Evolutionary conservation across 1,139 yeast genomes (phyloP).

Genomic region (Protomyces macrosporus): DNA sequence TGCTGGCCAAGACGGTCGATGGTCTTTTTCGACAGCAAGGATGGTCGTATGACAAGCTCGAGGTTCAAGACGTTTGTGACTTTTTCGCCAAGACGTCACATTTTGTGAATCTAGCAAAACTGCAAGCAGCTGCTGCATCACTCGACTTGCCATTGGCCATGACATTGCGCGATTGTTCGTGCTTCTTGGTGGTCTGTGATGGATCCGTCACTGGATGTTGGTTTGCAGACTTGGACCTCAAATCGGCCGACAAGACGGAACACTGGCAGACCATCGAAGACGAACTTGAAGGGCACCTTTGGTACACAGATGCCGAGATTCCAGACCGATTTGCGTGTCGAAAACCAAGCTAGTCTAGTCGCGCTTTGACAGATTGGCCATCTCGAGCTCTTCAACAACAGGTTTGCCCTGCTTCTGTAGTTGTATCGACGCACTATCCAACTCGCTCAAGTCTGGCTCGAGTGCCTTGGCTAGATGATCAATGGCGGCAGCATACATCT

Average conservation of each 20-base stretch:
- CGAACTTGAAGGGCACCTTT: background rate
- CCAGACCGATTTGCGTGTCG: too few relatives aligned
- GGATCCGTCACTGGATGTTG: background rate
- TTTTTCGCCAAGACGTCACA: background rate
- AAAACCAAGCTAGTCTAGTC: too few relatives aligned
- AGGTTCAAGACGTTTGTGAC: background rate
- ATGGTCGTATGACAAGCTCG: too few relatives aligned
- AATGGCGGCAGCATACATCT: background rate
- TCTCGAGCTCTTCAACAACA: background rate
- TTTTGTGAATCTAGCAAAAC: conserved; percentile 12
- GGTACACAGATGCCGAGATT: background rate
- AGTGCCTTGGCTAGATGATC: background rate
- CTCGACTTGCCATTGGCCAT: conserved; percentile 1
- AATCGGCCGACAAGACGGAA: background rate
- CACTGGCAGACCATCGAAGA: conserved; percentile 1
- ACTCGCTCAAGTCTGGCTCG: background rate
- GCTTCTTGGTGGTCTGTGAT: background rate
- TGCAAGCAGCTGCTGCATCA: background rate
- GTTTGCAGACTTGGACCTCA: conserved; percentile 16
- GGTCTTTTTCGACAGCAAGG: too few relatives aligned
- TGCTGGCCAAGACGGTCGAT: too few relatives aligned
- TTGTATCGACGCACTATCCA: background rate
- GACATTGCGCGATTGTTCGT: conserved; percentile 23
- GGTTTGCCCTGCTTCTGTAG: background rate
- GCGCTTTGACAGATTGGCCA: too few relatives aligned